A percentile compares a stretch with the other conserved stretches of the same genome.
Evolutionary conservation across 2,329 filamentous ascomycete genomes (phyloP).

Genomic region (Huntiella abstrusa): DNA sequence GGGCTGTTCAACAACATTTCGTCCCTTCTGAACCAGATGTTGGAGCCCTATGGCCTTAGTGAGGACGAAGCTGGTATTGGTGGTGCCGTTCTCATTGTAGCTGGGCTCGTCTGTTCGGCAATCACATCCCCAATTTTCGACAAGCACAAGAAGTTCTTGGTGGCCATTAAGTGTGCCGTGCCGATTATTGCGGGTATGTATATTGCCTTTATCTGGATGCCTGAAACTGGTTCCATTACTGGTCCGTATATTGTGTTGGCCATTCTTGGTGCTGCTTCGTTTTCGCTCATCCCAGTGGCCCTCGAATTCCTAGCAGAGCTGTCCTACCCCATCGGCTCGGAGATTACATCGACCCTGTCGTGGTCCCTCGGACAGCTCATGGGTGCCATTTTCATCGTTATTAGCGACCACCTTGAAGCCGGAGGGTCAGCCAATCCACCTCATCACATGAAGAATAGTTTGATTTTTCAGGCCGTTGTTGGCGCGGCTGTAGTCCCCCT

Average conservation of each 20-base stretch:
- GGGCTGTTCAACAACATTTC: slow-evolving; percentile 89
- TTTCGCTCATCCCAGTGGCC: slow-evolving; percentile 63
- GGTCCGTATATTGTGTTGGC: slow-evolving; percentile 61
- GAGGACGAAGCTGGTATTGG: slow-evolving; percentile 77
- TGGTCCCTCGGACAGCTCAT: slow-evolving; percentile 78
- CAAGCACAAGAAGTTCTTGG: slow-evolving; percentile 60
- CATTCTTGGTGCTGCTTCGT: slow-evolving; percentile 60
- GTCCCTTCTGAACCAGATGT: slow-evolving; percentile 74
- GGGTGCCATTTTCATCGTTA: slow-evolving; percentile 67
- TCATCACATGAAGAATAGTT: slow-evolving; percentile 50
- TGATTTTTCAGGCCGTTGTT: slow-evolving; percentile 65
- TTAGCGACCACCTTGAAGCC: slow-evolving; percentile 56
- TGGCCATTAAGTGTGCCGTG: slow-evolving; percentile 52
- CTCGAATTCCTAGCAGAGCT: slow-evolving; percentile 79
- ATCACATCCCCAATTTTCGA: slow-evolving; percentile 69
- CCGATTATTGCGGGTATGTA: slow-evolving; percentile 58
- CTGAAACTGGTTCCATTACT: slow-evolving; percentile 31
- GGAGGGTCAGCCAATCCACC: slow-evolving; percentile 36
- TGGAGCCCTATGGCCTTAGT: slow-evolving; percentile 66
- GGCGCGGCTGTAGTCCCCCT: slow-evolving; percentile 45
- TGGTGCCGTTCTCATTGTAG: slow-evolving; percentile 74
- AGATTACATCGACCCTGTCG: slow-evolving; percentile 63
- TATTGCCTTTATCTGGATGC: slow-evolving; percentile 66
- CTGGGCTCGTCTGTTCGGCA: slow-evolving; percentile 62
- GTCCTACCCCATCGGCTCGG: slow-evolving; percentile 70